These are phyloP conservation scores for Seminavis robusta DNA, from an alignment of 108 stramenopile genomes.

Conservation along the genomic window DNA sequence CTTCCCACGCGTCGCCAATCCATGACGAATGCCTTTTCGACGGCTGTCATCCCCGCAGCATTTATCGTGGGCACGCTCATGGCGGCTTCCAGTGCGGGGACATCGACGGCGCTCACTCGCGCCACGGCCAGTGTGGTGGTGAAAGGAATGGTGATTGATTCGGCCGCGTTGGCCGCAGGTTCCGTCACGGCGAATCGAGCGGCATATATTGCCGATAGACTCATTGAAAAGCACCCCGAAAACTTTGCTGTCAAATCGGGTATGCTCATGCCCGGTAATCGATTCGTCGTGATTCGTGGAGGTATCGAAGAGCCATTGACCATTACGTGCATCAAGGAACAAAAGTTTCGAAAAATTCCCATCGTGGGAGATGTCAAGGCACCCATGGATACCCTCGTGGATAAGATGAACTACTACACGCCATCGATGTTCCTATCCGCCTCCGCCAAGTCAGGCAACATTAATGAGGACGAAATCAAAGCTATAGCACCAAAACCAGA, in stretches of 20 bases:
- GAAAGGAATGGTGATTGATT: conserved; percentile 43
- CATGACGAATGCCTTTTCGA: conserved; percentile 26
- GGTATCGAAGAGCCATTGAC: no score
- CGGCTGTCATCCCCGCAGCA: conserved; percentile 40
- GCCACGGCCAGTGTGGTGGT: conserved; percentile 43
- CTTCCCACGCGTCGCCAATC: conserved; percentile 28
- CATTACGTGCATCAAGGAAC: no score
- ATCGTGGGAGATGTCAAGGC: no score
- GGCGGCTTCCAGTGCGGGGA: conserved; percentile 36
- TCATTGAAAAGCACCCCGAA: conserved; percentile 28
- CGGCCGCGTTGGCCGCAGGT: conserved; percentile 44
- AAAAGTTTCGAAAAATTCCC: no score
- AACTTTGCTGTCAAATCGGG: conserved; percentile 30
- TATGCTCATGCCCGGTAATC: no score
- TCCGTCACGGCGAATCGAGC: conserved; percentile 27
- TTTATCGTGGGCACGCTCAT: conserved; percentile 31
- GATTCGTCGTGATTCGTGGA: no score
- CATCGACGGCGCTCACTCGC: conserved; percentile 38
- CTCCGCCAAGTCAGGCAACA: no score
- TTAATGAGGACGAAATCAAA: no score
- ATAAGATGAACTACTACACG: no score
- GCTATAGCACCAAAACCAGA: no score
- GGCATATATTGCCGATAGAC: conserved; percentile 21
- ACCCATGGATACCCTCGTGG: no score
- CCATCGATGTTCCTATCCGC: no score